Evolutionary conservation across 768 basidiomycete genomes (phyloP), one percentile per base, ranked within the genome.

Genomic region (Pulveroboletus sp.): DNA sequence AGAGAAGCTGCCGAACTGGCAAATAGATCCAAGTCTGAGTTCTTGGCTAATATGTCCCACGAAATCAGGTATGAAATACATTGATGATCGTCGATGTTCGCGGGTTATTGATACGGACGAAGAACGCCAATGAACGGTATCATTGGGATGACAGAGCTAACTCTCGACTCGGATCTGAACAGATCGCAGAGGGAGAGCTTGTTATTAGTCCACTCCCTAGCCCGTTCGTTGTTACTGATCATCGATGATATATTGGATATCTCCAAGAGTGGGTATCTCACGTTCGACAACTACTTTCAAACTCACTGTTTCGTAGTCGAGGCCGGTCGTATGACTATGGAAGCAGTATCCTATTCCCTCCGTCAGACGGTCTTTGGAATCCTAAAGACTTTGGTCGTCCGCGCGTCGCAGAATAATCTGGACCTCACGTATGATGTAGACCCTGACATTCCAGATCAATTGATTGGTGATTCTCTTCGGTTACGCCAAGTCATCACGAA

Each of bases 41-140:
- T 98, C 75, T 79, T 98, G 75, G 96, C 96, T 3, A 98, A 98
- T 60, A 99, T 98, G 95, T 89, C 84, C 7, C 94, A 96, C 66
- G 93, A 94, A 73, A 95, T 94, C 64, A 75, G 93, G 92, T 90
- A 51, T 11, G 83, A 76, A n/a, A n/a, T 13, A 24, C 14, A 11
- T 27, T 41, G 11, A 2, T 40, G 14, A 28, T 38, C 37, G 26
- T 47, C 39, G 32, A 6, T 52, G 49, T 42, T 50, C 7, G 28
- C 41, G n/a, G 27, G 26, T 46, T 37, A 42, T 39, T 55, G 53
- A 64, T 43, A 28, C 43, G 43, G 14, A 39, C 27, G n/a, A 63
- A 93, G 95, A 66, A 98, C 96, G 21, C 96, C 96, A 0, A 99
- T 98, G 95, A 99, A 98, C 65, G 95, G 96, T 63, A 99, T 99